Evolutionary conservation across 2,329 filamentous ascomycete genomes (phyloP).

Genomic region (Pseudogymnoascus verrucosus): DNA sequence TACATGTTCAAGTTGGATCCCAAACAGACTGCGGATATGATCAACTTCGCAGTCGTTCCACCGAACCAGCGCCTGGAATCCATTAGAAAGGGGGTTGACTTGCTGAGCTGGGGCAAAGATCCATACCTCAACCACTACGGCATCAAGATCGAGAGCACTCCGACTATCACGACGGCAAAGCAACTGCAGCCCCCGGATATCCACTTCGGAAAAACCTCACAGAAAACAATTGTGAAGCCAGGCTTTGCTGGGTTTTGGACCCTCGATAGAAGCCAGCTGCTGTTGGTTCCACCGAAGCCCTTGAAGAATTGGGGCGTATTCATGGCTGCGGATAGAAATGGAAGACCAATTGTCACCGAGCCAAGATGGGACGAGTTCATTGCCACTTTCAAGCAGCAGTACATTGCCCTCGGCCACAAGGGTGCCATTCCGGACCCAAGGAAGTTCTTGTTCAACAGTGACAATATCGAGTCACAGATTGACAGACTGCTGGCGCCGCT

Average conservation of each 20-base stretch:
- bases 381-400: conserved; percentile 52
- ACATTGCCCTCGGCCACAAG: conserved; percentile 52
- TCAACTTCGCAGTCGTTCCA: conserved; percentile 80
- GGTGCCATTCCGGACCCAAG: conserved; percentile 27
- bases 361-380: conserved; percentile 36
- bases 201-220: not conserved
- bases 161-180: conserved; percentile 23
- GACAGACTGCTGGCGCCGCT: not conserved
- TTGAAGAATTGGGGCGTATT: conserved; percentile 7
- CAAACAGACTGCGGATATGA: conserved; percentile 67
- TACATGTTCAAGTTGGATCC: conserved; percentile 56
- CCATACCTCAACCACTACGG: conserved; percentile 65
- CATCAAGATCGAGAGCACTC: conserved; percentile 49
- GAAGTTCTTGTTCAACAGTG: conserved; percentile 2
- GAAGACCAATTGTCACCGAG: not conserved
- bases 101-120: conserved; percentile 62
- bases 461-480: not conserved
- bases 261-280: not conserved
- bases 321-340: not conserved
- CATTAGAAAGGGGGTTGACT: conserved; percentile 59
- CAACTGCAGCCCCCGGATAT: not conserved
- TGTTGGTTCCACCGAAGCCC: not conserved
- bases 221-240: conserved; percentile 1
- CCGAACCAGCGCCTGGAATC: conserved; percentile 59
- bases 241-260: conserved; percentile 1